Evolutionary conservation across 805 yeast genomes (phyloP).

Genomic region (Suhomyces sp.): DNA sequence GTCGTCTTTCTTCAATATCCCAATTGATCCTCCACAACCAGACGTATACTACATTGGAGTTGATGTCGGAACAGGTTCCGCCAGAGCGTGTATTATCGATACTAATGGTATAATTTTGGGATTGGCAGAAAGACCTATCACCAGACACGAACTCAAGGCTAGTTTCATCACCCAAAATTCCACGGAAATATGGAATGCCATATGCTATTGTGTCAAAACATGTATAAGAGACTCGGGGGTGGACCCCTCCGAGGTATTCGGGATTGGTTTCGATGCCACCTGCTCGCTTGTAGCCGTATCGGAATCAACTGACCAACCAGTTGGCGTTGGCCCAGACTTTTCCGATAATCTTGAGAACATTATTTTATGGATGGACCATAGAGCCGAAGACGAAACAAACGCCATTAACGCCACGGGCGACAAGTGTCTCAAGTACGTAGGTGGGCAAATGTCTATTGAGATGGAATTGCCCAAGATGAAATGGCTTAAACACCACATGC

Average conservation of each 20-base stretch:
- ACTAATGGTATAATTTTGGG: conserved; percentile 77
- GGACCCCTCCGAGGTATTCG: conserved; percentile 64
- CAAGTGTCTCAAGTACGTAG: conserved; percentile 82
- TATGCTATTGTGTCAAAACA: conserved; percentile 75
- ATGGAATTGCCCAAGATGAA: conserved; percentile 97
- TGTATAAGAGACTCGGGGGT: conserved; percentile 74
- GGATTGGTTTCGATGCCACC: conserved; percentile 96
- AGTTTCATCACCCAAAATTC: conserved; percentile 82
- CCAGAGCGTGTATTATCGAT: conserved; percentile 90
- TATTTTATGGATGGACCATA: conserved; percentile 97
- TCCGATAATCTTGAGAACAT: conserved; percentile 70
- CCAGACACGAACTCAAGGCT: conserved; percentile 71
- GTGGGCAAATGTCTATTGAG: conserved; percentile 96
- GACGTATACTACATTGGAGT: conserved; percentile 70
- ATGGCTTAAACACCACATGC: conserved; percentile 89
- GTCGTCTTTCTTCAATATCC: conserved; percentile 36
- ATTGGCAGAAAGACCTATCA: conserved; percentile 73
- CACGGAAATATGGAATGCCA: conserved; percentile 86
- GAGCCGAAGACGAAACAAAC: conserved; percentile 80
- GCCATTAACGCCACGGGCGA: conserved; percentile 79
- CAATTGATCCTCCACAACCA: conserved; percentile 37
- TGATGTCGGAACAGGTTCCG: conserved; percentile 97
- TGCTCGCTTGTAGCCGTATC: conserved; percentile 86
- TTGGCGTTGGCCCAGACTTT: conserved; percentile 92
- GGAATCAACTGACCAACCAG: conserved; percentile 62